These are phyloP conservation scores for Epichloe gansuensis DNA, from an alignment of 2,329 filamentous ascomycete genomes.

Conservation along the genomic window DNA sequence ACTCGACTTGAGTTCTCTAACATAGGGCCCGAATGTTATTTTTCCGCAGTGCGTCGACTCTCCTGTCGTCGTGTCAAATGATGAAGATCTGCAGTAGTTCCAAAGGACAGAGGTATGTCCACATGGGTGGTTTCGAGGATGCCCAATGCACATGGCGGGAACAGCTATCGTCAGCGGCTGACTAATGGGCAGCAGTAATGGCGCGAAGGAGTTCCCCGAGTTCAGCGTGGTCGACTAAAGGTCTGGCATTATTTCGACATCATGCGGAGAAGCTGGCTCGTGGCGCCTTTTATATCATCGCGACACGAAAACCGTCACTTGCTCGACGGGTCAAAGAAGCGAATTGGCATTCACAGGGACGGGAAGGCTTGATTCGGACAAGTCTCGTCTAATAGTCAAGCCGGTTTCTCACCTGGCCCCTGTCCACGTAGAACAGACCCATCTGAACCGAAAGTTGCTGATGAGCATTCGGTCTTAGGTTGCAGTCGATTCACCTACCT, in stretches of 20 bases:
- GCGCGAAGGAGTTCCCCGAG: not conserved
- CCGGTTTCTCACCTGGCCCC: not conserved
- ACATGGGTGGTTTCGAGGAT: constrained; percentile 6
- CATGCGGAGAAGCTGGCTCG: no score
- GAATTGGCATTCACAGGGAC: not conserved
- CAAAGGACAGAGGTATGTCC: constrained; percentile 9
- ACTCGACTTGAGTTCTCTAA: constrained; percentile 28
- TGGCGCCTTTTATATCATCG: not conserved
- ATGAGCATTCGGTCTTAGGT: not conserved
- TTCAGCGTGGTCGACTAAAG: not conserved
- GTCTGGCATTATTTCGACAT: not conserved
- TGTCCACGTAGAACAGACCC: not conserved
- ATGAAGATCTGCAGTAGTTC: constrained; percentile 21
- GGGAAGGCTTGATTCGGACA: not conserved
- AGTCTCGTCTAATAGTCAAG: not conserved
- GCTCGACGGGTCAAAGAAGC: not conserved
- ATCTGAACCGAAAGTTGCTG: not conserved
- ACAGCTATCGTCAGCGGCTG: not conserved
- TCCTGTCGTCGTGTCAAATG: constrained; percentile 35
- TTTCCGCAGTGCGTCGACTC: constrained; percentile 38
- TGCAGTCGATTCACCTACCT: not conserved
- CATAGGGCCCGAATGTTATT: constrained; percentile 31
- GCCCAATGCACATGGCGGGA: constrained; percentile 6
- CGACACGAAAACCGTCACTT: not conserved
- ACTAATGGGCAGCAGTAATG: not conserved